A percentile compares a stretch with the other conserved stretches of the same genome.
These are phyloP conservation scores for Datura wrightii DNA, from an alignment of 257 asterid genomes.

Conservation along the genomic window DNA sequence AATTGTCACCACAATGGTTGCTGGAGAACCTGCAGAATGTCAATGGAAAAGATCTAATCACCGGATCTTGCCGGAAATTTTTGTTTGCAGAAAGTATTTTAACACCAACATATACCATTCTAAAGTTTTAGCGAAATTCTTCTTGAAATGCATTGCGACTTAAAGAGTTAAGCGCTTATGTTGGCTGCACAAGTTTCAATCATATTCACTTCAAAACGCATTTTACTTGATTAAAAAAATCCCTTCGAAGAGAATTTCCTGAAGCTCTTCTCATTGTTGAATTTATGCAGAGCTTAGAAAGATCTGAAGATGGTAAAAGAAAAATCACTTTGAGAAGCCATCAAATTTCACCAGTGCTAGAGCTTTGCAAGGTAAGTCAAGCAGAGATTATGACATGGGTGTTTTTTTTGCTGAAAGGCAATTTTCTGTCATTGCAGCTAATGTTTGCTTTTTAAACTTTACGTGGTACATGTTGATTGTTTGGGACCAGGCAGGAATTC, in stretches of 20 bases:
- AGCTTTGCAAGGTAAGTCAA: slow-evolving; percentile 78
- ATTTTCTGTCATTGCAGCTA: slow-evolving; percentile 16
- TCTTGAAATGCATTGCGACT: not conserved
- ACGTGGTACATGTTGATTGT: not conserved
- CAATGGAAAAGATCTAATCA: slow-evolving; percentile 15
- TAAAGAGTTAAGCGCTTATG: not conserved
- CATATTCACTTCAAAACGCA: not conserved
- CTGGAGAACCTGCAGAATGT: not conserved
- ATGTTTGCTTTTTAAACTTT: not conserved
- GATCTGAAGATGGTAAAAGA: slow-evolving; percentile 72
- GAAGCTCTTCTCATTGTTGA: slow-evolving; percentile 30
- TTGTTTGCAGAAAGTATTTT: not conserved
- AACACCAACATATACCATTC: not conserved
- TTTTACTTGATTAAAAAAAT: slow-evolving; percentile 1
- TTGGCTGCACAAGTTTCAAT: slow-evolving; percentile 6
- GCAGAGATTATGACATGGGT: not conserved
- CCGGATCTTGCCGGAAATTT: not conserved
- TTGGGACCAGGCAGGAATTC: not conserved
- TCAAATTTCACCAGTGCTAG: slow-evolving; percentile 82
- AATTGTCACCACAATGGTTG: not conserved
- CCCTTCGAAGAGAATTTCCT: not conserved
- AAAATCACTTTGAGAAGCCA: slow-evolving; percentile 77
- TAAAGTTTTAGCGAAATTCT: not conserved
- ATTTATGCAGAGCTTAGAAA: slow-evolving; percentile 72
- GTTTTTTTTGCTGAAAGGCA: not conserved